Base-by-base conservation (phyloP, 495 filamentous ascomycete genomes). In the Xylaria castorea region DNA sequence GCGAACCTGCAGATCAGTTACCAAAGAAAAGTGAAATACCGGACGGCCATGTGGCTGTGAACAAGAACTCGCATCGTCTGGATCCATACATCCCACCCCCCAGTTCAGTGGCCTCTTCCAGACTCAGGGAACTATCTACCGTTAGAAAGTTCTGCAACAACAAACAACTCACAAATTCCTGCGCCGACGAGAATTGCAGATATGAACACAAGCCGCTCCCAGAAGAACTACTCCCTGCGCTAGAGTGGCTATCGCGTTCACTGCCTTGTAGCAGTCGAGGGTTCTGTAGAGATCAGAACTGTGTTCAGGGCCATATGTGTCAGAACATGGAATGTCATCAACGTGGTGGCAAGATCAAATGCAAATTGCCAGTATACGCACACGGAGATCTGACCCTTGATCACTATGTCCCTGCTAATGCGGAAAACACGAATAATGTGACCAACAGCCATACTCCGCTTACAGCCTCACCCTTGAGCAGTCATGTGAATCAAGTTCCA, bases 221-320 rank as follows among this genome's bases (percentile, higher is more conserved):
- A 8, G 75, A 81, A 1, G 83, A 83, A 0, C 75, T 87, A 62
- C 75, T 74, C 25, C 80, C 80, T 67, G 81, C 84, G 8, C 77
- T 83, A 5, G 78, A 80, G 8, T 82, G 81, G 70, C 77, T 74
- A 32, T 67, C 72, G 16, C 72, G 72, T 55, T 70, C 72, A 5
- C 14, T 82, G 60, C 75, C 76, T 16, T 87, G 85, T 72, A 61
- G 70, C 7, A 71, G 63, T 34, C 81, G 79, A 1, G 73, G 77
- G 0, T 51, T 48, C 32, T 87, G 85, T 65, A 82, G 85, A 51
- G 77, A 77, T 4, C 72, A 81, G 11, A 79, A 81, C 55, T 87
- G 85, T 74, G 80, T 80, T 65, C 73, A 78, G 34, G 85, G 85
- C 0, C 85, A 87, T 72, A 72, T 83, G 44, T 87, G 85, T 73